Evolutionary conservation across 163 green algal species (phyloP), one percentile per base, ranked within the genome.

Genomic region (Scenedesmus sp.): DNA sequence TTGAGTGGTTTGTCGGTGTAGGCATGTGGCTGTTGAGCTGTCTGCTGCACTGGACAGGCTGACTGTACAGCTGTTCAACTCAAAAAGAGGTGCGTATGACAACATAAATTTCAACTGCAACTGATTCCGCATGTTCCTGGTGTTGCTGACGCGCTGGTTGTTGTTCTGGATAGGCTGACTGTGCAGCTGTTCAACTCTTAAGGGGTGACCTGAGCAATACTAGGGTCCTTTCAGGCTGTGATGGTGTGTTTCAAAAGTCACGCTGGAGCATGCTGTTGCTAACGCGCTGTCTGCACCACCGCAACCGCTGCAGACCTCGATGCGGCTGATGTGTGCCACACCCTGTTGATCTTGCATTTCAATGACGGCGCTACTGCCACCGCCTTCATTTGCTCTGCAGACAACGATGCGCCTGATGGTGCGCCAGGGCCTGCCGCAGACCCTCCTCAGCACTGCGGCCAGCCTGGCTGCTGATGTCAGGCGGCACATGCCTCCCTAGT

Each of bases 181-280:
- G 89, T 92, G 4, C 89, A 92, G 82, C 82, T 92, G 64, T 88
- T 92, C 89, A 92, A 89, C 64, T 26, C 79, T 56, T 82, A 92
- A 23, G 46, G 76, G 81, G 89, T 92, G 57, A 76, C 18, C 55
- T 23, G 26, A 5, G 6, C 54, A 23, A 16, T 70, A 3, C 2
- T 23, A 46, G 34, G 34, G 34, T 46, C 34, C 34, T 46, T 46
- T 46, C 0, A 46, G 34, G 34, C 34, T 46, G 34, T 46, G 34
- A 46, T 46, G 34, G 34, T 46, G 34, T 46, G 34, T 46, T 46
- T 46, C 34, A 46, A 46, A 46, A 46, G 34, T 46, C 34, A 46
- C 0, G 34, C 34, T 46, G 34, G 34, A 46, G 34, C 34, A 46
- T 46, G 34, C 34, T 46, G 34, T 46, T 46, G 34, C 34, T 46